phyloP scores from a whole-genome alignment of 345 rosid species.

The Cochlearia excelsa region DNA sequence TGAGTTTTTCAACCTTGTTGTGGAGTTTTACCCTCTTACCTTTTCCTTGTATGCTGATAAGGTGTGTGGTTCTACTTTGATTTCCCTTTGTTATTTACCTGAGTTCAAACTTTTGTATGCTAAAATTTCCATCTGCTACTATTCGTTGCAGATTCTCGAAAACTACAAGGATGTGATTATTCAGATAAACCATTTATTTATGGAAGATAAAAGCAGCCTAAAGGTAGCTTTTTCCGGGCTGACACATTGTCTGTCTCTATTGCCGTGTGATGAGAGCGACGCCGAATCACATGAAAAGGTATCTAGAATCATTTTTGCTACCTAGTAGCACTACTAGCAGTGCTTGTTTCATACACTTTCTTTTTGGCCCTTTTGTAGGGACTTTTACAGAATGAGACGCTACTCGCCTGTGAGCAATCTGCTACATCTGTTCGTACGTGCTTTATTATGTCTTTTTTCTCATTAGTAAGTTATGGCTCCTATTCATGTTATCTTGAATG shows the following conservation, averaged over 20 bases:
- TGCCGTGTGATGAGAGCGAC: slow-evolving; percentile 47
- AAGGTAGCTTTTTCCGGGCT: slow-evolving; percentile 66
- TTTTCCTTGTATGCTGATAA: slow-evolving; percentile 69
- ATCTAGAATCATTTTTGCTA: neutral
- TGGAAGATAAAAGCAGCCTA: slow-evolving; percentile 69
- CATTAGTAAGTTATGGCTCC: slow-evolving; percentile 6
- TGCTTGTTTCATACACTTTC: slow-evolving; percentile 5
- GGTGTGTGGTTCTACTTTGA: slow-evolving; percentile 40
- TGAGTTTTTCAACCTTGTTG: slow-evolving; percentile 63
- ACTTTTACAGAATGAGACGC: slow-evolving; percentile 33
- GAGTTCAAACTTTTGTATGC: neutral
- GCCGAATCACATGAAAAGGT: slow-evolving; percentile 47
- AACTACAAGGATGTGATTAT: slow-evolving; percentile 62
- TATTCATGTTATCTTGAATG: slow-evolving; percentile 15
- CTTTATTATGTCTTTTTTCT: slow-evolving; percentile 15
- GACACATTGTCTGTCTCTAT: slow-evolving; percentile 62
- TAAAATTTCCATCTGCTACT: slow-evolving; percentile 6
- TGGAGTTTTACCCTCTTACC: slow-evolving; percentile 58
- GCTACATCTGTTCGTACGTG: slow-evolving; percentile 54
- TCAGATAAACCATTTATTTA: slow-evolving; percentile 55
- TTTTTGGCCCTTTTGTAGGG: slow-evolving; percentile 15
- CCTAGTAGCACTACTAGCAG: neutral
- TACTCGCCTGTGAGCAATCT: slow-evolving; percentile 61
- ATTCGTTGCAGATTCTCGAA: slow-evolving; percentile 59
- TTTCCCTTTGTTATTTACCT: slow-evolving; percentile 1